Base-by-base conservation (phyloP, 2,329 filamentous ascomycete genomes). In the Fusarium sulawesiense region DNA sequence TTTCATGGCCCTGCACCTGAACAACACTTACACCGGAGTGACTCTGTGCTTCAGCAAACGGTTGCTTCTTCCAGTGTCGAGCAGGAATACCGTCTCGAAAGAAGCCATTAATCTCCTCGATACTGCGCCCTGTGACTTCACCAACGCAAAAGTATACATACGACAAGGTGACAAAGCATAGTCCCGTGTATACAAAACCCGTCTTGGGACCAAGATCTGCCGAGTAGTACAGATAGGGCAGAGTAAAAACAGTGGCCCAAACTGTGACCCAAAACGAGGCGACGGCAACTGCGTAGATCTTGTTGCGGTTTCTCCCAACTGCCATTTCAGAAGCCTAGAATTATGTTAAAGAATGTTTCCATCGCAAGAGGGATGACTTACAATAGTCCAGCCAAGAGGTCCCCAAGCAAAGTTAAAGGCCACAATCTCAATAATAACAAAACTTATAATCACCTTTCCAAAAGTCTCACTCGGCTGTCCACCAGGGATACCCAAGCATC, bases 321-420 rank as follows among this genome's bases (percentile, higher is more conserved):
- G 83, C 80, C 79, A 84, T 82, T 65, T 86, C 83, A 6, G 79
- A 80, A 29, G 81, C 81, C 74, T 76, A 6, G 13, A 4, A 4
- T 12, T 8, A n/a, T 25, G 27, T 56, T 37, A 68, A 57, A 49
- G 23, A 9, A 6, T 1, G 4, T 7, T 27, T 10, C 20, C 25
- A 2, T 2, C 3, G 4, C 34, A 16, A 16, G 14, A 29, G 3
- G 10, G 12, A 27, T 7, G 12, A 14, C 75, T 66, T 45, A 74
- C 76, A 41, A 83, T 80, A 0, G 81, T 80, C 75, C 77, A 84
- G 25, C 71, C 71, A 27, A 75, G 57, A 18, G 83, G 80, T 2
- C 82, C 83, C 74, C 78, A 78, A 16, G 79, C 78, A 70, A 84
- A 84, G 71, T 84, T 84, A 72, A 83, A 84, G 13, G 78, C 79